Evolutionary conservation across 106 monocot species (phyloP), one percentile per base, ranked within the genome.

Genomic region (Dioscorea dumetorum): DNA sequence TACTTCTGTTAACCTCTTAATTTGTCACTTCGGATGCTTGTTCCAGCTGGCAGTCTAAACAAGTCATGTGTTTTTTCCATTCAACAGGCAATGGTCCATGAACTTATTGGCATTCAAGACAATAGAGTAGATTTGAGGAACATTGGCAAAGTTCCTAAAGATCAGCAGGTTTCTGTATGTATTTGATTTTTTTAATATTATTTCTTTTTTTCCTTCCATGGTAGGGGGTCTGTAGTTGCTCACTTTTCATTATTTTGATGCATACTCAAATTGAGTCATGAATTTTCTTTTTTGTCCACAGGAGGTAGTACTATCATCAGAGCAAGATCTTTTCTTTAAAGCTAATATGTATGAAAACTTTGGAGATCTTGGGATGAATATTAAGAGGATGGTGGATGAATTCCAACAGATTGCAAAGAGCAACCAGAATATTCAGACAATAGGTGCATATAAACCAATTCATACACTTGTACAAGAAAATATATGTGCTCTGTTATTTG

Each of bases 361-460:
- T 87, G 99, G 99, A 48, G 99, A 99, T 83, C 87, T 99, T 69
- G 99, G 99, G 33, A 93, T 99, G 99, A 99, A 99, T 64, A 93
- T 93, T 34, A 99, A 99, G 76, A 49, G 72, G 70, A 99, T 99
- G 99, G 99, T 99, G 50, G 99, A 99, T 83, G 99, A 99, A 61
- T 99, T 99, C 68, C 99, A 99, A 73, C 99, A 99, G 66, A 78
- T 93, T 77, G 78, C 93, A 18, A 99, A 90, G 83, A 90, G 87
- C 68, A 99, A 93, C 78, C 99, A 93, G 77, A 93, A 87, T 32
- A 93, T 99, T 72, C 93, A 92, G 67, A 93, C 93, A 63, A 87
- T 99, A 81, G 93, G 97, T 97, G 67, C 56, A 18, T 60, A 58
- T 63, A 3, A 15, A 2, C 22, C 22, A 21, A 62, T 14, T 18